Base-by-base conservation (phyloP, 345 rosid species). In the Streptanthus diversifolius region DNA sequence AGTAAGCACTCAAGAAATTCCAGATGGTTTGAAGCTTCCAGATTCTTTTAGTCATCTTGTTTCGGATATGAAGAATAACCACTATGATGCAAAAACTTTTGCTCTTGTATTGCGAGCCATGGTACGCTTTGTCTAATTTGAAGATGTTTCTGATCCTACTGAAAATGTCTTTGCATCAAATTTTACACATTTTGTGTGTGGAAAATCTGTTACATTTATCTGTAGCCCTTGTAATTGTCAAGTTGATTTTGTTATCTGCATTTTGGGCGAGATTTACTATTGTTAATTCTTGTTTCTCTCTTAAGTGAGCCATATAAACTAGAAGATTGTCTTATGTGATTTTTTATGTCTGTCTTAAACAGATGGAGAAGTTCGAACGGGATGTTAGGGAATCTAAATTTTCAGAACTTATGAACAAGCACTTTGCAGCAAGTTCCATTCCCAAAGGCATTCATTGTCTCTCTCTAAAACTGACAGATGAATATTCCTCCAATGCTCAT, bases 401-500 rank as follows among this genome's bases (percentile, higher is more conserved):
- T 71, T 73, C 95, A 33, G 98, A 95, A 81, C 88, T 92, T 62
- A 92, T 92, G 98, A 92, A 92, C 85, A 95, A 95, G 82, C 99
- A 95, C 77, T 90, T 95, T 77, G 98, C 99, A 69, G 99, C 99
- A 66, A 89, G 92, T 84, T 95, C 99, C 77, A 82, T 95, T 74
- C 98, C 99, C 10, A 95, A 90, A 85, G 92, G 98, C 81, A 85
- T 95, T 82, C 91, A 92, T 66, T 95, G 99, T 77, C 98, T 95
- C 69, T 85, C 99, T 79, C 82, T 92, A 32, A 95, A 93, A 63
- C 83, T 95, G 77, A 92, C 99, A 9, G 98, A 92, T 83, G 99
- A 95, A 79, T 95, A 95, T 82, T 92, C 99, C 66, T 92, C 98
- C 44, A 95, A 95, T 81, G 97, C 99, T 75, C 95, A 85, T 45